These are phyloP conservation scores for Metschnikowia dekortorum DNA, from an alignment of 805 yeast species.

Conservation along the genomic window DNA sequence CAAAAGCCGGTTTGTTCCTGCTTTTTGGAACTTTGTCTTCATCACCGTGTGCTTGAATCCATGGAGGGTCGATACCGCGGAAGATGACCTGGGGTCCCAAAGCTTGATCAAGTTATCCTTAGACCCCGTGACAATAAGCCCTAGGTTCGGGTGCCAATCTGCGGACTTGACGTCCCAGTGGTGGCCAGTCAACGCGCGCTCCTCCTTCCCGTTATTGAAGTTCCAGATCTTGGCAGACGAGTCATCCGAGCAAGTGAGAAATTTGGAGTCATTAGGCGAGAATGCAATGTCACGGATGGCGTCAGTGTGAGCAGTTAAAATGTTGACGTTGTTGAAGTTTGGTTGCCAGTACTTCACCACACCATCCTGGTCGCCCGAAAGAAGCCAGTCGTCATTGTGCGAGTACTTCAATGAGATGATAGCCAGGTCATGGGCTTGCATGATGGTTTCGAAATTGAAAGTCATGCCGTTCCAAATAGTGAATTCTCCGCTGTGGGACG, in stretches of 20 bases:
- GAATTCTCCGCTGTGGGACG: constrained; percentile 91
- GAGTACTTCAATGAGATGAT: constrained; percentile 76
- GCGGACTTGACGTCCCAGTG: constrained; percentile 98
- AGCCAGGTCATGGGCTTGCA: constrained; percentile 97
- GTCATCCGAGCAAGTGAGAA: constrained; percentile 94
- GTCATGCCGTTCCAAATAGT: constrained; percentile 96
- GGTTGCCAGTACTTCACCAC: constrained; percentile 95
- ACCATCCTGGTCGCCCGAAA: constrained; percentile 93
- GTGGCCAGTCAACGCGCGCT: constrained; percentile 77
- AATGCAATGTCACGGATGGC: constrained; percentile 84
- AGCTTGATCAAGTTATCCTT: constrained; percentile 89
- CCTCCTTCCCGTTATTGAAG: constrained; percentile 83
- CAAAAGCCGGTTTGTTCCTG: constrained; percentile 63
- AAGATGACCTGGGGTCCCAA: constrained; percentile 91
- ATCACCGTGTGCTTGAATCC: constrained; percentile 95
- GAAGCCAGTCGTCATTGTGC: constrained; percentile 89
- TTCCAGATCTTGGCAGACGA: constrained; percentile 89
- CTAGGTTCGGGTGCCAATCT: constrained; percentile 93
- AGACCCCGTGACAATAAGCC: constrained; percentile 86
- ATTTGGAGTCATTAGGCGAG: constrained; percentile 85
- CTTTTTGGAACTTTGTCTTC: constrained; percentile 79
- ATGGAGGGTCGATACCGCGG: constrained; percentile 73
- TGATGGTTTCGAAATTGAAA: constrained; percentile 91
- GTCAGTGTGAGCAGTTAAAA: constrained; percentile 67
- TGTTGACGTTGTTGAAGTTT: constrained; percentile 92